These are phyloP conservation scores for Fusarium secorum DNA, from an alignment of 2,329 filamentous ascomycete genomes.

Conservation along the genomic window DNA sequence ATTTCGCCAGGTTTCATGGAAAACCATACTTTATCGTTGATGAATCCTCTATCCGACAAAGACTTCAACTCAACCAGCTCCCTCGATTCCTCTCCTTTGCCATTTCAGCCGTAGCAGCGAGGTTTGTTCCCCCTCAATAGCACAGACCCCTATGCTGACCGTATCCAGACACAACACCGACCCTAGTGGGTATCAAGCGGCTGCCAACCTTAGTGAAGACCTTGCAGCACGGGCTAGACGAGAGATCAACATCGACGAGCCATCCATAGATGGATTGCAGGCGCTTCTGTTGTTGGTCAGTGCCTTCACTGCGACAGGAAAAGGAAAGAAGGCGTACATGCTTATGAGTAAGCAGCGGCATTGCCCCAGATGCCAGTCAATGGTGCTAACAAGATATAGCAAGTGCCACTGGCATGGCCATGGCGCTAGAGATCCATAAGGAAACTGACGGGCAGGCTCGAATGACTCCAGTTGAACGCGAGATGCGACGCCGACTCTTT, in stretches of 20 bases:
- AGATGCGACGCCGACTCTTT: slow-evolving; percentile 81
- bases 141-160: background rate
- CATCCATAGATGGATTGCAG: slow-evolving; percentile 80
- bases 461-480: slow-evolving; percentile 73
- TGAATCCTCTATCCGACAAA: slow-evolving; percentile 76
- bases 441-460: slow-evolving; percentile 72
- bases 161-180: slow-evolving; percentile 69
- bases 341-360: slow-evolving; percentile 67
- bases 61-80: slow-evolving; percentile 73
- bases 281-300: slow-evolving; percentile 77
- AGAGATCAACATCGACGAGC: slow-evolving; percentile 80
- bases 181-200: slow-evolving; percentile 71
- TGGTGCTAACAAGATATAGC: slow-evolving; percentile 59
- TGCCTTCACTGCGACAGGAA: slow-evolving; percentile 78
- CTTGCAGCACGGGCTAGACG: slow-evolving; percentile 74
- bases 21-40: slow-evolving; percentile 86
- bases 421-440: slow-evolving; percentile 81
- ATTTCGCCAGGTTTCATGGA: slow-evolving; percentile 80
- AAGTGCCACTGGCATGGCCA: slow-evolving; percentile 81
- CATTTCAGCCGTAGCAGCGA: slow-evolving; percentile 68
- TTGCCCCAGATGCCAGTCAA: background rate
- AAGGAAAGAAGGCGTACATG: slow-evolving; percentile 89
- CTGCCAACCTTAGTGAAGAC: slow-evolving; percentile 74
- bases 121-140: slow-evolving; percentile 52
- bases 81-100: slow-evolving; percentile 62